These are phyloP conservation scores for Salix purpurea DNA, from an alignment of 345 rosid species.

Conservation along the genomic window DNA sequence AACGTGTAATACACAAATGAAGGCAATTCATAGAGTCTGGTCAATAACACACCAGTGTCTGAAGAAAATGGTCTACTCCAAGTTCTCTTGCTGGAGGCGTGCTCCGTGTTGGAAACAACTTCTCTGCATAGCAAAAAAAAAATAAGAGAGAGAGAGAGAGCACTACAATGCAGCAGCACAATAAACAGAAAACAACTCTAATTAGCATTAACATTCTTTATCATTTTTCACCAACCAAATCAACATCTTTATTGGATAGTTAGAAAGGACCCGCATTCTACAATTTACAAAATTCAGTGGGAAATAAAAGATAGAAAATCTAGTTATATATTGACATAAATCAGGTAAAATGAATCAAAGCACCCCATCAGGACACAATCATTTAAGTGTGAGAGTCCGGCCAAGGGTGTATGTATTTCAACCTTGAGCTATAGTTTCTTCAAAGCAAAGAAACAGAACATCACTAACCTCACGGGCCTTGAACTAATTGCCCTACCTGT, in stretches of 20 bases:
- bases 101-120: slow-evolving; percentile 26
- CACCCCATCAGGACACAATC: neutral
- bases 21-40: neutral
- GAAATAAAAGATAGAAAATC: neutral
- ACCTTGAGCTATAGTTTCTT: neutral
- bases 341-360: neutral
- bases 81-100: slow-evolving; percentile 30
- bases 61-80: slow-evolving; percentile 64
- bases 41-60: slow-evolving; percentile 48
- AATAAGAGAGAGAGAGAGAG: neutral
- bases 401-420: neutral
- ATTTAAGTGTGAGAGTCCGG: neutral
- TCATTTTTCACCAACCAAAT: neutral
- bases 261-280: neutral
- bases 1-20: neutral
- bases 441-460: neutral
- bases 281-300: neutral
- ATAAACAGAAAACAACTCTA: neutral
- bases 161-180: neutral
- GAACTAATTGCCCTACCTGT: slow-evolving; percentile 45
- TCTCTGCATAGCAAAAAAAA: slow-evolving; percentile 25
- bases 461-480: slow-evolving; percentile 38
- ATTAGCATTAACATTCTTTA: neutral
- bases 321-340: neutral
- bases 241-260: neutral